Percentiles rank a stretch among this genome's conserved stretches.
Conservation (phyloP, 805 yeast genomes). For the Hanseniaspora valbyensis region DNA sequence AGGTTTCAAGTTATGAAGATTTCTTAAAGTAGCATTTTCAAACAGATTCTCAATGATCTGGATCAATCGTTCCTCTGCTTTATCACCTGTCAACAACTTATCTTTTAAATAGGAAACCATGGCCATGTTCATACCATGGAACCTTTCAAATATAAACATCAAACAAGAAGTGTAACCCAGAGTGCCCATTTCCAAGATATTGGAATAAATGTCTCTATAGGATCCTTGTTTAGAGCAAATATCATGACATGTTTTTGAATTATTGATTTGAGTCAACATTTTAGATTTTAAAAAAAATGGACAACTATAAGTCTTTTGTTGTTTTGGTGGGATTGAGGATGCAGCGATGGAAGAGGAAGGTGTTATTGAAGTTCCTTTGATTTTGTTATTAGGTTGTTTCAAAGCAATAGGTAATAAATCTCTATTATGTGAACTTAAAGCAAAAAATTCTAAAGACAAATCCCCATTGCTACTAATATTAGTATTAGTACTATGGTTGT, state of each 20-base stretch:
- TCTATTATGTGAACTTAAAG: constrained; percentile 24
- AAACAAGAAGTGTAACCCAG: constrained; percentile 44
- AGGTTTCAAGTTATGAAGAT: constrained; percentile 33
- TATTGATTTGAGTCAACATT: constrained; percentile 40
- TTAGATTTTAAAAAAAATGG: constrained; percentile 28
- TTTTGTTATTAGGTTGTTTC: constrained; percentile 12
- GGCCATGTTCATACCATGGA: constrained; percentile 43
- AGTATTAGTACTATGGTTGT: background rate
- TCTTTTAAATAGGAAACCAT: constrained; percentile 43
- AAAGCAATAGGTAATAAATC: constrained; percentile 22
- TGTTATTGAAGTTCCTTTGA: background rate
- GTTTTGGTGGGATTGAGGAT: too few relatives aligned
- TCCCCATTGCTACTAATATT: constrained; percentile 12
- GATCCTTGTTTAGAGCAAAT: constrained; percentile 26
- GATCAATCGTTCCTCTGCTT: constrained; percentile 31
- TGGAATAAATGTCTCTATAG: constrained; percentile 28
- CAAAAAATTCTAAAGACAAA: constrained; percentile 25
- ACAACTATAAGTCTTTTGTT: background rate
- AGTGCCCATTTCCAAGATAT: constrained; percentile 48
- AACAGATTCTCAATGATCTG: constrained; percentile 25
- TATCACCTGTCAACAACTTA: constrained; percentile 29
- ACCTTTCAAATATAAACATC: constrained; percentile 52
- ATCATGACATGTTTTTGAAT: constrained; percentile 52
- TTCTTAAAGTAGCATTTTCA: constrained; percentile 25
- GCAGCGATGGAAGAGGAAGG: background rate